Percentiles rank a stretch among this genome's conserved stretches.
These are phyloP conservation scores for Aureococcus anophagefferens DNA, from an alignment of 108 stramenopile genomes.

Conservation along the genomic window DNA sequence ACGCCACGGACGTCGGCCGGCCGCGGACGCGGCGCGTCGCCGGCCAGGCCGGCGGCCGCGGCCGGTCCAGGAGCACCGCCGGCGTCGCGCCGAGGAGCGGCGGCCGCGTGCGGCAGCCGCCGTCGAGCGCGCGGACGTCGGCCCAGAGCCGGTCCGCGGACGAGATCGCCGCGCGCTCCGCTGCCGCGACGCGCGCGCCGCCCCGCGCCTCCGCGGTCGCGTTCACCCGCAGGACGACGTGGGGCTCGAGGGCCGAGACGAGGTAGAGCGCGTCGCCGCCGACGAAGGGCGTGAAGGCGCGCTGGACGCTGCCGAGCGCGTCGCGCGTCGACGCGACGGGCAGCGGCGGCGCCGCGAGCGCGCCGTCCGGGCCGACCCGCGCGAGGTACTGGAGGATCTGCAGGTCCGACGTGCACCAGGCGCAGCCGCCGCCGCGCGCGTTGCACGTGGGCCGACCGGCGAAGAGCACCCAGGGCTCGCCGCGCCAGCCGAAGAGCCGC, in stretches of 20 bases:
- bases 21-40: no score
- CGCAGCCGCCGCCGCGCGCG: no score
- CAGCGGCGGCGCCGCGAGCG: no score
- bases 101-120: not conserved
- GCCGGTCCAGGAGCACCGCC: not conserved
- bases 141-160: not conserved
- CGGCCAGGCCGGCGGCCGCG: no score
- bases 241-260: not conserved
- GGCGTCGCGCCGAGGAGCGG: not conserved
- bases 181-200: not conserved
- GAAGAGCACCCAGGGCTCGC: not conserved
- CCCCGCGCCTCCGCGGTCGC: not conserved
- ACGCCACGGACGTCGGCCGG: no score
- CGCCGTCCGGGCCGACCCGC: no score
- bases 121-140: not conserved
- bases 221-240: not conserved
- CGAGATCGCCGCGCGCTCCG: not conserved
- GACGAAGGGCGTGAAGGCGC: not conserved
- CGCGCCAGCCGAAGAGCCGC: not conserved
- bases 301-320: not conserved
- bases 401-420: no score
- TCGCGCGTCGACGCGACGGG: not conserved
- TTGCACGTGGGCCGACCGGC: no score
- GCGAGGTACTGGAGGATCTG: no score
- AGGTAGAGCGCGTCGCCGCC: not conserved